Evolutionary conservation across 768 basidiomycete species (phyloP).

Genomic region (Trametes cingulata): DNA sequence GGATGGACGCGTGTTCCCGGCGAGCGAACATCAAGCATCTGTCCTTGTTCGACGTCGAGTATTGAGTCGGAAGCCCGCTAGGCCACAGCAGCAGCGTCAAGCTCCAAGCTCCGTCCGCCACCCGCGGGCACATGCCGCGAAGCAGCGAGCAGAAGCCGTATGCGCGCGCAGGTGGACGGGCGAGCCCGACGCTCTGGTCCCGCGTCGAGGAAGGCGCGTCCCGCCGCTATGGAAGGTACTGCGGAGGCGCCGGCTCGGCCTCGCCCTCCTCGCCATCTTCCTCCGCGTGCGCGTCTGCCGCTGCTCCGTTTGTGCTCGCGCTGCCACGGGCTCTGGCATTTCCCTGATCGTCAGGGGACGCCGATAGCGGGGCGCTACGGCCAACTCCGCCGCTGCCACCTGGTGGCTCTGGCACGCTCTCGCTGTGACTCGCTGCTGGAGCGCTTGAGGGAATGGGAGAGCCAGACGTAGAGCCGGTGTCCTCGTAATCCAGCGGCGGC

Average conservation of each 20-base stretch:
- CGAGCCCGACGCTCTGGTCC: background rate
- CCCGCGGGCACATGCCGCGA: conserved; percentile 3
- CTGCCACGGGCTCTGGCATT: background rate
- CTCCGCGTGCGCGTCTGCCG: background rate
- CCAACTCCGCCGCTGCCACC: background rate
- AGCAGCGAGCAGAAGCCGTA: background rate
- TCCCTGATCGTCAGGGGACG: conserved; percentile 5
- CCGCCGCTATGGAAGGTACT: conserved; percentile 15
- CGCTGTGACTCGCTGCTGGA: no score
- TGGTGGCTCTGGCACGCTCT: no score
- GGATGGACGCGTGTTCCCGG: no score
- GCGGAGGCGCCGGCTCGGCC: conserved; percentile 7
- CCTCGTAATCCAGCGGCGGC: background rate
- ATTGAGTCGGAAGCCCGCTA: background rate
- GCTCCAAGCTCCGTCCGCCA: background rate
- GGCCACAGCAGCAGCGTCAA: background rate
- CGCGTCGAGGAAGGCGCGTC: background rate
- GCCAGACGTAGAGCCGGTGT: background rate
- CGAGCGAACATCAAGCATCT: no score
- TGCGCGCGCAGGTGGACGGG: background rate
- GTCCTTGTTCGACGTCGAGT: no score
- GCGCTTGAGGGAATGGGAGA: no score
- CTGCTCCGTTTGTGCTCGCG: background rate
- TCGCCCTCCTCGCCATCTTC: background rate
- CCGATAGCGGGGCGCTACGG: background rate